phyloP scores from a whole-genome alignment of 345 rosid genomes.

The Punica granatum region DNA sequence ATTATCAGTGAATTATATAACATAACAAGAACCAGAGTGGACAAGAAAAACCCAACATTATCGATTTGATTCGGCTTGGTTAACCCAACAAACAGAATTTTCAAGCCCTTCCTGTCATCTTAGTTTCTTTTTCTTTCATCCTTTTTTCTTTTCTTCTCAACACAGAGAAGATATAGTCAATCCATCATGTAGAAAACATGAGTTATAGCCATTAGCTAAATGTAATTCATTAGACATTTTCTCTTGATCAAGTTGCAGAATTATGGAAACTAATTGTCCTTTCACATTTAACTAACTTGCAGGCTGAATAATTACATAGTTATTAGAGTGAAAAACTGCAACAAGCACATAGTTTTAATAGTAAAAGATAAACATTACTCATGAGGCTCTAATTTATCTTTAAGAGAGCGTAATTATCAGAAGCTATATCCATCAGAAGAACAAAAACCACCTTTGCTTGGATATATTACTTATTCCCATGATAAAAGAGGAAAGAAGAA shows the following conservation, averaged over 20 bases:
- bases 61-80: too few relatives aligned
- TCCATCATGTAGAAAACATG: background rate
- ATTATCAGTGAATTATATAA: background rate
- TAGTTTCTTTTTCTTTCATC: too few relatives aligned
- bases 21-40: background rate
- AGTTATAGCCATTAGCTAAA: background rate
- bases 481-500: background rate
- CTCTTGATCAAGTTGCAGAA: background rate
- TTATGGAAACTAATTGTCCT: background rate
- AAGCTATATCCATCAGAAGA: background rate
- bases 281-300: background rate
- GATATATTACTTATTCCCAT: too few relatives aligned
- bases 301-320: background rate
- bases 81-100: too few relatives aligned
- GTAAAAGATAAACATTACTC: background rate
- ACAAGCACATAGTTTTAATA: background rate
- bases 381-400: background rate
- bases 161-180: background rate
- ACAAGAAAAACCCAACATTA: background rate
- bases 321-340: background rate
- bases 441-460: background rate
- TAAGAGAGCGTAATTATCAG: too few relatives aligned
- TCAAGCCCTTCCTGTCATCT: too few relatives aligned
- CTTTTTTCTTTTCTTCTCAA: too few relatives aligned
- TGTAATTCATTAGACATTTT: background rate